Conservation (phyloP, 1,284 basidiomycete genomes). For the Paramarasmius palmivorus region DNA sequence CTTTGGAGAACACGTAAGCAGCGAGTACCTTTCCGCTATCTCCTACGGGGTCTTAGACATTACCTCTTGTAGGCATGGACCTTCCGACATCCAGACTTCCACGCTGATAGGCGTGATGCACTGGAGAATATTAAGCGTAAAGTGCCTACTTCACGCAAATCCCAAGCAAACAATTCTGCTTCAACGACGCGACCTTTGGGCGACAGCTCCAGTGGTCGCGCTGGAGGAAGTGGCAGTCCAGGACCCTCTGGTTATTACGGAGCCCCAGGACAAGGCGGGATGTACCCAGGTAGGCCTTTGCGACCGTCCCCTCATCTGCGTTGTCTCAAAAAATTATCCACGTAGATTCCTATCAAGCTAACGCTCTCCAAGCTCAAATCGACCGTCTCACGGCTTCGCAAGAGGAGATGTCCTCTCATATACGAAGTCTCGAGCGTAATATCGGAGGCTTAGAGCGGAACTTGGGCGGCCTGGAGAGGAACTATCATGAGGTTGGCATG, state of each 20-base stretch:
- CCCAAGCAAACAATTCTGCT: constrained; percentile 19
- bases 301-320: constrained; percentile 11
- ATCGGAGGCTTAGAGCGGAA: constrained; percentile 60
- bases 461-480: constrained; percentile 49
- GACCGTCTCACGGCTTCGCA: constrained; percentile 51
- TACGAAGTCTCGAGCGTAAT: constrained; percentile 62
- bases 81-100: constrained; percentile 94
- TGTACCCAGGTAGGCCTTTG: constrained; percentile 9
- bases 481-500: constrained; percentile 17
- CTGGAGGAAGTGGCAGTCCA: constrained; percentile 11
- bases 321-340: constrained; percentile 5
- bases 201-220: neutral
- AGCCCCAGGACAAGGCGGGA: neutral
- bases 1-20: constrained; percentile 76
- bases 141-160: constrained; percentile 74
- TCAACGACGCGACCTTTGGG: constrained; percentile 23
- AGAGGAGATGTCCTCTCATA: constrained; percentile 60
- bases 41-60: constrained; percentile 1
- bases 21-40: constrained; percentile 3
- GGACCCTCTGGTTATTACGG: constrained; percentile 8
- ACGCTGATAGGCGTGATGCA: constrained; percentile 79
- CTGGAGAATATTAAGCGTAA: constrained; percentile 96
- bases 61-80: constrained; percentile 77
- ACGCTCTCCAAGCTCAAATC: constrained; percentile 51
- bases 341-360: constrained; percentile 29